Base-by-base conservation (phyloP, 2,329 filamentous ascomycete species). In the Polytolypa hystricis region DNA sequence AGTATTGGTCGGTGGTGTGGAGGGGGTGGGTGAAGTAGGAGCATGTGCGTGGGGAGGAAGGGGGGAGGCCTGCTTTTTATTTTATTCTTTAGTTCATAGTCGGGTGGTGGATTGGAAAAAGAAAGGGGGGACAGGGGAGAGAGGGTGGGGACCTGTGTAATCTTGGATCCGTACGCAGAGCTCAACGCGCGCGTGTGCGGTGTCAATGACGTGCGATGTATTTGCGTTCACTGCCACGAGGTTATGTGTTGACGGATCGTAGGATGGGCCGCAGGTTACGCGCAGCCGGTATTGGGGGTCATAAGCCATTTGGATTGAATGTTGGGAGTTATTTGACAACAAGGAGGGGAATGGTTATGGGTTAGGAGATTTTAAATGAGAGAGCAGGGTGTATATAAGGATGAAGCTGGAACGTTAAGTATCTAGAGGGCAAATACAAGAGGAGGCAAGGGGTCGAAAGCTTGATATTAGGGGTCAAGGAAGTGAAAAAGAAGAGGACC, bases 1-100 rank as follows among this genome's bases (percentile, higher is more conserved):
- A 84, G 66, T 95, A 95, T 55, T 85, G 81, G 59, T 95, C 87
- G 43, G 69, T 66, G 15, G 64, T 66, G 56, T 93, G 86, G 12
- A 74, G 70, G 4, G 78, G 73, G 4, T 74, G 64, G 10, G 70
- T 66, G 67, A 96, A 95, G 65, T 95, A 95, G 1, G 78, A 63
- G 6, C 79, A 83, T 0, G 81, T 81, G 3, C 62, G 53, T 0
- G 84, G 81, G 1, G 83, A 84, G 46, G 64, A 60, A 30, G 67
- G 62, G 1, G 86, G 84, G 14, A 37, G 37, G 12, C 38, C 37
- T 40, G 17, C 9, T 12, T 12, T 14, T 19, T 5, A 17, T 20
- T n/a, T n/a, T n/a, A n/a, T n/a, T n/a, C 29, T 11, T 32, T 14
- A 25, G 16, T n/a, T 19, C 6, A 17, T 18, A 25, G 10, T 12